A percentile compares a stretch with the other conserved stretches of the same genome.
Evolutionary conservation across 2,329 filamentous ascomycete species (phyloP).

Genomic region (Curvularia eragrostidis): DNA sequence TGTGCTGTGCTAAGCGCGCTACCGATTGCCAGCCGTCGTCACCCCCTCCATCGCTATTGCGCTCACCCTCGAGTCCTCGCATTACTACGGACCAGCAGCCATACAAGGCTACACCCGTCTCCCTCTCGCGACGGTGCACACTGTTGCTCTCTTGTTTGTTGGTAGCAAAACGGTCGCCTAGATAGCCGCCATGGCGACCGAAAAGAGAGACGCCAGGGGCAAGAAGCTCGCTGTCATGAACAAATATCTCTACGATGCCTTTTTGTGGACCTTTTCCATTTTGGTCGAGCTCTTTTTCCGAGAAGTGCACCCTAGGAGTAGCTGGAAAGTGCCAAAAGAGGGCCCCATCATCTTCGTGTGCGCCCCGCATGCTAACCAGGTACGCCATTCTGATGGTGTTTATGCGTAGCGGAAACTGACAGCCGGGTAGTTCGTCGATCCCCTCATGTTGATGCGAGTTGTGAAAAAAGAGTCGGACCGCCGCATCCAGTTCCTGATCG

Average conservation of each 20-base stretch:
- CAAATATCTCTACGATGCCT: slow-evolving; percentile 77
- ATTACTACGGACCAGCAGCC: slow-evolving; percentile 14
- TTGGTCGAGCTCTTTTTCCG: slow-evolving; percentile 97
- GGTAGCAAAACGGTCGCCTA: slow-evolving; percentile 8
- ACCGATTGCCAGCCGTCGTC: slow-evolving; percentile 9
- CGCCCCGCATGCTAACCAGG: slow-evolving; percentile 86
- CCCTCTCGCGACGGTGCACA: slow-evolving; percentile 3
- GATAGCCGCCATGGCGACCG: slow-evolving; percentile 20
- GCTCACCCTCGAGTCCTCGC: slow-evolving; percentile 12
- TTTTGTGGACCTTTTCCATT: slow-evolving; percentile 79
- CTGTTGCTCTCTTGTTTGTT: not conserved
- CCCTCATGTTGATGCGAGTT: slow-evolving; percentile 88
- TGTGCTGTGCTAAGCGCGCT: slow-evolving; percentile 19
- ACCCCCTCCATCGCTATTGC: slow-evolving; percentile 24
- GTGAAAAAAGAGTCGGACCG: slow-evolving; percentile 85
- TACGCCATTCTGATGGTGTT: slow-evolving; percentile 13
- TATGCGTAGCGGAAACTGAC: slow-evolving; percentile 16
- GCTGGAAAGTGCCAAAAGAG: slow-evolving; percentile 89
- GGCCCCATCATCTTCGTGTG: slow-evolving; percentile 95
- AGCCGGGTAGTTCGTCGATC: slow-evolving; percentile 83
- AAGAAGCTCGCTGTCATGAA: slow-evolving; percentile 63
- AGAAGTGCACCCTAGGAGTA: slow-evolving; percentile 91
- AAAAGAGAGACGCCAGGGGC: slow-evolving; percentile 31
- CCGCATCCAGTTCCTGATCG: slow-evolving; percentile 89
- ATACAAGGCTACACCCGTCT: slow-evolving; percentile 14